Evolutionary conservation across 140 eudicot species (phyloP).

Genomic region (Ambrosia hybrid): DNA sequence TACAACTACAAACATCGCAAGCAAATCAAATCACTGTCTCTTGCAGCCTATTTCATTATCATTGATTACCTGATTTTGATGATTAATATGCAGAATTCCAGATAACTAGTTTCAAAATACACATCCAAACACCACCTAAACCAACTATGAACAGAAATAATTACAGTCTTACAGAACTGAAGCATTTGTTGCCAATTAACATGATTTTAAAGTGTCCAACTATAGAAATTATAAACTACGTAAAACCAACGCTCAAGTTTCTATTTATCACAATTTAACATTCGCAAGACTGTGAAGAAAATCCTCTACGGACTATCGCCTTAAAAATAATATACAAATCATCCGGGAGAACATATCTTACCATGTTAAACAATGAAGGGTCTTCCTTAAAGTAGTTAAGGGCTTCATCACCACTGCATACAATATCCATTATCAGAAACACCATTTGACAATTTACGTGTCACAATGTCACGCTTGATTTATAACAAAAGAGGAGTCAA

Average conservation of each 20-base stretch:
- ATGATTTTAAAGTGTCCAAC: conserved; percentile 1
- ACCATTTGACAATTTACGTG: not conserved
- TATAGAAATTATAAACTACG: not conserved
- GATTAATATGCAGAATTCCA: not conserved
- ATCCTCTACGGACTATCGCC: not conserved
- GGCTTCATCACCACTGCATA: conserved; percentile 84
- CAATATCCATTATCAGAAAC: conserved; percentile 17
- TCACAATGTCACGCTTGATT: too few species aligned
- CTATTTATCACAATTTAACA: not conserved
- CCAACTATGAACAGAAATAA: not conserved
- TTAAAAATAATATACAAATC: not conserved
- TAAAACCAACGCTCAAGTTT: not conserved
- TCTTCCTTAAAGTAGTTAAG: conserved; percentile 79
- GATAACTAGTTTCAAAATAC: not conserved
- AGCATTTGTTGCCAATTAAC: not conserved
- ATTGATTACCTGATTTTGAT: conserved; percentile 1
- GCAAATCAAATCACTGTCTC: not conserved
- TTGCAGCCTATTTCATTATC: not conserved
- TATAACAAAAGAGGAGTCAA: not conserved
- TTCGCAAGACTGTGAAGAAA: not conserved
- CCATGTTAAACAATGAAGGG: conserved; percentile 82
- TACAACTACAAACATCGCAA: conserved; percentile 1
- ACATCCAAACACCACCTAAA: conserved; percentile 6
- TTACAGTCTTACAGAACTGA: not conserved
- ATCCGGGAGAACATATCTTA: conserved; percentile 23